Conservation (phyloP, 2,329 filamentous ascomycete species). For the Ampelomyces quisqualis region DNA sequence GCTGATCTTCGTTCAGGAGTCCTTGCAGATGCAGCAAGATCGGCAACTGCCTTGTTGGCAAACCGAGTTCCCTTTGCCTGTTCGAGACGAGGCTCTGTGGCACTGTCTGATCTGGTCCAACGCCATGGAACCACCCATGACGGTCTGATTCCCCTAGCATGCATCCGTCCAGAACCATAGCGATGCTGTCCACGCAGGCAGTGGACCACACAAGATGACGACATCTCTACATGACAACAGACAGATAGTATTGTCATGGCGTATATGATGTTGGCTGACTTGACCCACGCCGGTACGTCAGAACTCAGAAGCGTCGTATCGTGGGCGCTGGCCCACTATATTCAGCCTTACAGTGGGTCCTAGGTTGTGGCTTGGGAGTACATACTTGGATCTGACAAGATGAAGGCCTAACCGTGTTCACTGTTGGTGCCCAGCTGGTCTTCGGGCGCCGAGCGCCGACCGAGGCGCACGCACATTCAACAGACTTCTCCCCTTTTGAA, state of each 20-base stretch:
- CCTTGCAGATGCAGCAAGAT: conserved; percentile 8
- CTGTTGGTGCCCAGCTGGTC: background rate
- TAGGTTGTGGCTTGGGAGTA: too few relatives aligned
- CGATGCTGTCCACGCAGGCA: conserved; percentile 3
- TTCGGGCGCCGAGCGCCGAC: background rate
- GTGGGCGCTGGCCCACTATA: too few relatives aligned
- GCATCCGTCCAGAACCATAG: too few relatives aligned
- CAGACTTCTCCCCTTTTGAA: background rate
- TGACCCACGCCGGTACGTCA: background rate
- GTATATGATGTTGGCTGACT: too few relatives aligned
- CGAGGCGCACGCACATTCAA: conserved; percentile 3
- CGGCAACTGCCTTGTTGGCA: background rate
- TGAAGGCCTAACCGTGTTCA: too few relatives aligned
- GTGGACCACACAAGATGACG: background rate
- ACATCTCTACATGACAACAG: conserved; percentile 3
- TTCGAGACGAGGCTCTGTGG: conserved; percentile 12
- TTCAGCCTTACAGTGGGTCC: too few relatives aligned
- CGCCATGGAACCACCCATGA: too few relatives aligned
- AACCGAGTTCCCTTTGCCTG: background rate
- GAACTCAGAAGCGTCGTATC: too few relatives aligned
- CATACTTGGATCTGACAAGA: too few relatives aligned
- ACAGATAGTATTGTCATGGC: conserved; percentile 4
- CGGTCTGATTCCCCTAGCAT: too few relatives aligned
- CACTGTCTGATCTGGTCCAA: too few relatives aligned
- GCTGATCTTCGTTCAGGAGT: conserved; percentile 1